Conservation (phyloP, 345 rosid species). For the Eutrema japonicum region DNA sequence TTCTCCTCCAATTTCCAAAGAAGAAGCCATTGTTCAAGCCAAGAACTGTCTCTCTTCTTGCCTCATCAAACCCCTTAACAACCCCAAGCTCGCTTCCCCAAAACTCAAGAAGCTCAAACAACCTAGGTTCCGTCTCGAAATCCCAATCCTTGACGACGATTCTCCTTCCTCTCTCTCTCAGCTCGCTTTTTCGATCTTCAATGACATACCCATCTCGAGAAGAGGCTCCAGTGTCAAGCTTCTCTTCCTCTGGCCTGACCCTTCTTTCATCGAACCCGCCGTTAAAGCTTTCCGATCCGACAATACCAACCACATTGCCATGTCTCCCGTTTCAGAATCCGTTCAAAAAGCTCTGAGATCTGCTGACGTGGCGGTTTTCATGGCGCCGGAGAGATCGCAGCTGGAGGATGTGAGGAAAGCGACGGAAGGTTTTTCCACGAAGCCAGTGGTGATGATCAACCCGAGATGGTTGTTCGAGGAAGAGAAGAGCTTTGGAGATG, state of each 20-base stretch:
- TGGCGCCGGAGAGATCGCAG: slow-evolving; percentile 67
- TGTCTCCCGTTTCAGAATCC: slow-evolving; percentile 41
- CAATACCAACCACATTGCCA: slow-evolving; percentile 50
- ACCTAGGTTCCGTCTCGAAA: slow-evolving; percentile 73
- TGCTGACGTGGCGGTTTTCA: slow-evolving; percentile 66
- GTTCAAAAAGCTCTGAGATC: slow-evolving; percentile 43
- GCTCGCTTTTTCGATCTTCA: slow-evolving; percentile 61
- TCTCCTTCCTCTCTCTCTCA: slow-evolving; percentile 63
- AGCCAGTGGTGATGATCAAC: slow-evolving; percentile 78
- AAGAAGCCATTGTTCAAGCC: slow-evolving; percentile 84
- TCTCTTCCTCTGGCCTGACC: slow-evolving; percentile 61
- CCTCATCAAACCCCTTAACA: slow-evolving; percentile 74
- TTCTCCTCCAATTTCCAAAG: slow-evolving; percentile 65
- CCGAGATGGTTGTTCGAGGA: slow-evolving; percentile 77
- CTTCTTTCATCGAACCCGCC: slow-evolving; percentile 46
- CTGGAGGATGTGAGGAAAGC: slow-evolving; percentile 46
- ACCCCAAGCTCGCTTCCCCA: slow-evolving; percentile 65
- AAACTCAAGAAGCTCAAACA: slow-evolving; percentile 78
- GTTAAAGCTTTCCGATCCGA: slow-evolving; percentile 47
- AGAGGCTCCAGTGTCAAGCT: slow-evolving; percentile 60
- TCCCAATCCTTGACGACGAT: slow-evolving; percentile 65
- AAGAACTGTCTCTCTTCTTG: slow-evolving; percentile 72
- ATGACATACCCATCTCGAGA: slow-evolving; percentile 57
- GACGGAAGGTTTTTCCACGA: slow-evolving; percentile 53
- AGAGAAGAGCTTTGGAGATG: slow-evolving; percentile 59